Evolutionary conservation across 2,329 filamentous ascomycete genomes (phyloP), one percentile per base, ranked within the genome.

Genomic region (Biscogniauxia mediterranea): DNA sequence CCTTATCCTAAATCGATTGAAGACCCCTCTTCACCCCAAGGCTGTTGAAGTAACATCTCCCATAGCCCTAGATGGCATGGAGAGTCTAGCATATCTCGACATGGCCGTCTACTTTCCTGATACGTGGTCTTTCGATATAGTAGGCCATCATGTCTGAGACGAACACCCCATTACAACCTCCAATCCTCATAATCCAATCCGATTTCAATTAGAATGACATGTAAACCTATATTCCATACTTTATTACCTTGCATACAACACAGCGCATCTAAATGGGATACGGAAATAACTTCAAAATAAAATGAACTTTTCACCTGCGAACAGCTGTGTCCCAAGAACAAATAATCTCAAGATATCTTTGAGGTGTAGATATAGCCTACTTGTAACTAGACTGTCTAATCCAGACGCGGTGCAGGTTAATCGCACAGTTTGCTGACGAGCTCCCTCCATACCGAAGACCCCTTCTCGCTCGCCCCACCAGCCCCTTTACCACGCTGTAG

Each of bases 21-120:
- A 62, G 52, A 63, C 63, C 11, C 68, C 67, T 5, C 54, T 69
- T 52, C 67, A 69, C 20, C 67, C 66, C 5, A 68, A 68, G 54
- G 60, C 57, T 4, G 49, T 64, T 3, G 57, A 63, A 17, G 25
- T 55, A 42, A 25, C 51, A 32, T 54, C 38, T n/a, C 6, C 61
- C 55, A 26, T 51, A 23, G 46, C 28, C n/a, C 25, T 51, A 46
- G 54, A 26, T 3, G 23, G 17, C 25, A n/a, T 58, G 20, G 54
- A 54, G 7, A 19, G 28, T 11, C 53, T 57, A 17, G 59, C 21
- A n/a, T 54, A 53, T 42, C 42, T 55, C 3, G 55, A 64, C 17
- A 21, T 46, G 28, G 38, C 53, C 0, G 49, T 56, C 46, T 21
- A 57, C 21, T 55, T 62, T 46, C 17, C 38, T n/a, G 38, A 46